Base-by-base conservation (phyloP, 2,329 filamentous ascomycete genomes). In the Calonectria ilicicola region DNA sequence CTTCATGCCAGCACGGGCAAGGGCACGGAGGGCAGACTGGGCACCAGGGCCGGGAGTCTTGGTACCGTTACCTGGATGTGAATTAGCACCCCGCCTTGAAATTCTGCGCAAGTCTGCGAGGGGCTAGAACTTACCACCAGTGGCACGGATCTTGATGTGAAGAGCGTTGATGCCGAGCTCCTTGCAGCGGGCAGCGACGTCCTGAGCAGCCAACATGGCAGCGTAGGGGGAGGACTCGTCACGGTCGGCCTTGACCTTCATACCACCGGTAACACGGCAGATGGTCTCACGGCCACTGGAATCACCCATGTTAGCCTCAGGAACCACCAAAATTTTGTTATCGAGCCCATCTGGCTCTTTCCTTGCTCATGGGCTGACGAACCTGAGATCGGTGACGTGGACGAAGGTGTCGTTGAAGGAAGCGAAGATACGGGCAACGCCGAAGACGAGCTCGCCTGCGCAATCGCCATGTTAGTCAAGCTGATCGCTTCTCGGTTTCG, bases 181-280 rank as follows among this genome's bases (percentile, higher is more conserved):
- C 89, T 92, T 91, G 90, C 90, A 92, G 89, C 97, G 95, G 86
- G 91, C 90, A 84, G 97, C 97, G 86, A 98, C 95, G 87, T 98
- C 96, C 92, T 99, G 97, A 80, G 97, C 97, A 89, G 97, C 97
- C 94, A 99, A 96, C 97, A 99, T 99, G 89, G 97, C 97, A 84
- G 97, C 97, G 92, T 99, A 99, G 84, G 97, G 97, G 81, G 97
- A 98, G 84, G 96, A 98, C 92, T 99, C 97, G 90, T 99, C 97
- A 92, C 97, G 96, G 86, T 99, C 96, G 88, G 96, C 96, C 94
- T 99, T 99, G 93, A 99, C 97, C 93, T 99, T 99, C 97, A 99
- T 99, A 86, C 97, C 97, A 91, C 97, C 97, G 84, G 97, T 99
- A 82, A 99, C 96, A 95, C 97, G 96, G 93, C 93, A 95, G 91